Evolutionary conservation across 2,329 filamentous ascomycete species (phyloP).

Genomic region (Talaromyces sp.): DNA sequence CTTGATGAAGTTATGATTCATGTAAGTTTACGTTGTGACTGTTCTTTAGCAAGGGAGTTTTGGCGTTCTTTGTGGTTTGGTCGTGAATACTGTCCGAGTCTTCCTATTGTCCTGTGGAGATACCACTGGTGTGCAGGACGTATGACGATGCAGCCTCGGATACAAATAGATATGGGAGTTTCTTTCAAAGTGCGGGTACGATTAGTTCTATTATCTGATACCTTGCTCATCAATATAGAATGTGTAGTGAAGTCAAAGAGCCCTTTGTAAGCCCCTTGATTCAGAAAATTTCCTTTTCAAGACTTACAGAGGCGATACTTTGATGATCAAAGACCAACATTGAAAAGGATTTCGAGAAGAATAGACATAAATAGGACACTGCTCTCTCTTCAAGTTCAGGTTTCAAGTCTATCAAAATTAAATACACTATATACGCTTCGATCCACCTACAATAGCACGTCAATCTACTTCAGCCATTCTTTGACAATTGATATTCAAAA

Average conservation of each 20-base stretch:
- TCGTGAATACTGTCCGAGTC: background rate
- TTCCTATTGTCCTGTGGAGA: background rate
- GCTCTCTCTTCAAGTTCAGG: background rate
- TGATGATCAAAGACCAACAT: background rate
- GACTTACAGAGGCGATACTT: background rate
- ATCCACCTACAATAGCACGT: background rate
- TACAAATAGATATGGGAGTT: background rate
- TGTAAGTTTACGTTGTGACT: background rate
- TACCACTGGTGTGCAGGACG: too few relatives aligned
- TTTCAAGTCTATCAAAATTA: background rate
- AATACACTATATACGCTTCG: background rate
- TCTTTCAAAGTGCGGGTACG: background rate
- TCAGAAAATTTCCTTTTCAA: background rate
- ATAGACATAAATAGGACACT: background rate
- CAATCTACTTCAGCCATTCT: background rate
- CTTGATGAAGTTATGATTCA: conserved; percentile 1
- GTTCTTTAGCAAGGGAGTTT: background rate
- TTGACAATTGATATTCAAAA: background rate
- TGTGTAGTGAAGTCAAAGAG: background rate
- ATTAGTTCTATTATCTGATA: background rate
- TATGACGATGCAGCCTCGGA: background rate
- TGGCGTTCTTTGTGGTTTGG: background rate
- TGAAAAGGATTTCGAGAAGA: background rate
- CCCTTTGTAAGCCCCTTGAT: background rate
- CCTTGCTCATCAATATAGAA: background rate